Conservation (phyloP, 768 basidiomycete species). For the Phanerodontia chrysosporium region DNA sequence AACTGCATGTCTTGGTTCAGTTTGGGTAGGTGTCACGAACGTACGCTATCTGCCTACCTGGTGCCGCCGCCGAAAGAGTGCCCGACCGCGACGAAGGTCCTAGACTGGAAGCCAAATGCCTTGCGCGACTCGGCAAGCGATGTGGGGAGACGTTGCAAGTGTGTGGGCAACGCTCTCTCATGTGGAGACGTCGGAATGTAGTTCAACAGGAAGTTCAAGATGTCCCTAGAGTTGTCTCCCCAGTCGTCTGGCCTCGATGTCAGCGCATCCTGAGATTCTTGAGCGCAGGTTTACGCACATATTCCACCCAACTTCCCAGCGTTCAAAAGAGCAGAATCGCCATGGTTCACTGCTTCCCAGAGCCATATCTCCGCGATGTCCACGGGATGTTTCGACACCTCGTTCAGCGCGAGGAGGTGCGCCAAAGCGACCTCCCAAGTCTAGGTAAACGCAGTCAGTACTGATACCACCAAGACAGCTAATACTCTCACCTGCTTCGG, state of each 20-base stretch:
- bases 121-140: conserved; percentile 39
- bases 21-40: neutral
- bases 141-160: conserved; percentile 46
- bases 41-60: conserved; percentile 41
- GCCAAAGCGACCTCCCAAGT: conserved; percentile 73
- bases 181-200: conserved; percentile 50
- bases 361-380: conserved; percentile 73
- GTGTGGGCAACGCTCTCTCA: conserved; percentile 39
- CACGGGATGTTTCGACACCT: conserved; percentile 19
- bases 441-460: conserved; percentile 33
- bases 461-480: too few relatives aligned
- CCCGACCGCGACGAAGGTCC: conserved; percentile 66
- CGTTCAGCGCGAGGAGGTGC: conserved; percentile 43
- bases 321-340: conserved; percentile 79
- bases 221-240: conserved; percentile 73
- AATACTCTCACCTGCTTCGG: conserved; percentile 89
- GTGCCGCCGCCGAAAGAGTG: conserved; percentile 86
- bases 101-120: conserved; percentile 42
- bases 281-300: conserved; percentile 38
- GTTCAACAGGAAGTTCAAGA: conserved; percentile 66
- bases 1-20: conserved; percentile 32
- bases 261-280: neutral
- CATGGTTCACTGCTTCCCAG: conserved; percentile 82
- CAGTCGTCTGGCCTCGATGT: conserved; percentile 57
- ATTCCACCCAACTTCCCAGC: conserved; percentile 46